phyloP scores from a whole-genome alignment of 352 stramenopile species.

The Phytophthora pinifolia region DNA sequence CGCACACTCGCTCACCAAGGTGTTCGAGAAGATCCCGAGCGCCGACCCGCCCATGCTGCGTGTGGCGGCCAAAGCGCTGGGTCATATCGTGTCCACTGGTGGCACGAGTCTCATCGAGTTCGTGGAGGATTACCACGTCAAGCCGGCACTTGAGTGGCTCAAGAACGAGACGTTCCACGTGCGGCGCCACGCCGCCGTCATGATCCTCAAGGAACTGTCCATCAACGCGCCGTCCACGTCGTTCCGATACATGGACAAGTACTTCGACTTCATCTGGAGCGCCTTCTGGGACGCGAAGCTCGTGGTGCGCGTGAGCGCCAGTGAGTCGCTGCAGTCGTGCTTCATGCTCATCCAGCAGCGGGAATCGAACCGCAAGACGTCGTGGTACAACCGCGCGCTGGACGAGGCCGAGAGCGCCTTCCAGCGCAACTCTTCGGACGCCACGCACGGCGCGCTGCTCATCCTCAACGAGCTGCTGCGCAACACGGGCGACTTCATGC shows the following conservation, averaged over 20 bases:
- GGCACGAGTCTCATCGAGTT: slow-evolving; percentile 89
- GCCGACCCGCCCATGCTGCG: slow-evolving; percentile 73
- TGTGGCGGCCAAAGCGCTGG: slow-evolving; percentile 73
- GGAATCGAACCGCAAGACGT: slow-evolving; percentile 85
- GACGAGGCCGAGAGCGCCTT: slow-evolving; percentile 79
- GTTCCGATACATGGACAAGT: slow-evolving; percentile 89
- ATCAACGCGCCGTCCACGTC: slow-evolving; percentile 86
- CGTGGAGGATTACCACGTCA: slow-evolving; percentile 88
- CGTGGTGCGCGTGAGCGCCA: slow-evolving; percentile 76
- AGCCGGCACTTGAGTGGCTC: slow-evolving; percentile 85
- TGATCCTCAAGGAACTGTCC: slow-evolving; percentile 87
- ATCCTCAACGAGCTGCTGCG: slow-evolving; percentile 87
- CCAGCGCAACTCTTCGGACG: slow-evolving; percentile 72
- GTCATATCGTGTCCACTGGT: slow-evolving; percentile 87
- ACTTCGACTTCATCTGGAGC: slow-evolving; percentile 91
- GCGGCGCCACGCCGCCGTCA: slow-evolving; percentile 77
- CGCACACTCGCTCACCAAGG: slow-evolving; percentile 82
- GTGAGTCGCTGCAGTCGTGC: slow-evolving; percentile 81
- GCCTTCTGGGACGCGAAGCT: slow-evolving; percentile 86
- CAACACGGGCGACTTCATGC: slow-evolving; percentile 90
- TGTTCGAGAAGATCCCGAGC: slow-evolving; percentile 87
- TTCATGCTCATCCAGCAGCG: slow-evolving; percentile 88
- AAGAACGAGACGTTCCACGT: slow-evolving; percentile 91
- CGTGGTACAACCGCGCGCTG: slow-evolving; percentile 77
- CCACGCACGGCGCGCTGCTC: slow-evolving; percentile 78